A percentile compares a stretch with the other conserved stretches of the same genome.
Conservation (phyloP, 352 stramenopile genomes). For the Pythium rishiriense region DNA sequence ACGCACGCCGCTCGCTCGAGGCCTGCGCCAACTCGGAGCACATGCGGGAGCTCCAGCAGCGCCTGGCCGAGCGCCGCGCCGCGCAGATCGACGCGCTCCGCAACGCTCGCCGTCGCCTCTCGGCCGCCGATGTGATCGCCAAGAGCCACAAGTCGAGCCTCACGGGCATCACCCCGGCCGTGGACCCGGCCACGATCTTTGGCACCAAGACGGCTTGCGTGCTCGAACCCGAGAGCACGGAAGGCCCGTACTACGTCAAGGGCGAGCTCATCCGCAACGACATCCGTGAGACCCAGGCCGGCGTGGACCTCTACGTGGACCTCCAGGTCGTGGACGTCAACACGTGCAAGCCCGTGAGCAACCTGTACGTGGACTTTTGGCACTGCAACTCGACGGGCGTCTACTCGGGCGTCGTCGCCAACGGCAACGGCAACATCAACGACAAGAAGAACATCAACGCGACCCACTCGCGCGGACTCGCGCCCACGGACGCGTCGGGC, state of each 20-base stretch:
- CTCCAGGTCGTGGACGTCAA: constrained; percentile 25
- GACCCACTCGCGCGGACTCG: constrained; percentile 9
- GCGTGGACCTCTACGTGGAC: constrained; percentile 19
- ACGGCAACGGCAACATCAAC: constrained; percentile 11
- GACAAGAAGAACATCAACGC: constrained; percentile 18
- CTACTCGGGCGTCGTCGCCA: constrained; percentile 21
- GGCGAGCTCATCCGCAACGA: constrained; percentile 24
- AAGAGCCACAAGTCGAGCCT: constrained; percentile 14
- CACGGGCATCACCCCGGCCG: constrained; percentile 1
- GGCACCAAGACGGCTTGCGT: constrained; percentile 12
- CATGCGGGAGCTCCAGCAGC: constrained; percentile 11
- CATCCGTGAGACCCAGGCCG: constrained; percentile 19
- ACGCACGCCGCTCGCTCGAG: constrained; percentile 6
- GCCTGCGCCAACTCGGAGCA: constrained; percentile 2
- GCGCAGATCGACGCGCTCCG: background rate
- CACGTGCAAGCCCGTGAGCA: constrained; percentile 18
- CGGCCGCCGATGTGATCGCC: constrained; percentile 6
- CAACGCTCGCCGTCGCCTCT: background rate
- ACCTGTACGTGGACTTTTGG: constrained; percentile 27
- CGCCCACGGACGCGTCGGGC: constrained; percentile 12
- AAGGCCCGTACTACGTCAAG: constrained; percentile 24
- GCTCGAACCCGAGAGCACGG: constrained; percentile 18
- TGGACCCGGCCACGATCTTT: constrained; percentile 12
- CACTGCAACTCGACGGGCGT: constrained; percentile 26
- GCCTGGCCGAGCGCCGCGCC: background rate